These are phyloP conservation scores for Citrus inodora DNA, from an alignment of 345 rosid species.

Conservation along the genomic window DNA sequence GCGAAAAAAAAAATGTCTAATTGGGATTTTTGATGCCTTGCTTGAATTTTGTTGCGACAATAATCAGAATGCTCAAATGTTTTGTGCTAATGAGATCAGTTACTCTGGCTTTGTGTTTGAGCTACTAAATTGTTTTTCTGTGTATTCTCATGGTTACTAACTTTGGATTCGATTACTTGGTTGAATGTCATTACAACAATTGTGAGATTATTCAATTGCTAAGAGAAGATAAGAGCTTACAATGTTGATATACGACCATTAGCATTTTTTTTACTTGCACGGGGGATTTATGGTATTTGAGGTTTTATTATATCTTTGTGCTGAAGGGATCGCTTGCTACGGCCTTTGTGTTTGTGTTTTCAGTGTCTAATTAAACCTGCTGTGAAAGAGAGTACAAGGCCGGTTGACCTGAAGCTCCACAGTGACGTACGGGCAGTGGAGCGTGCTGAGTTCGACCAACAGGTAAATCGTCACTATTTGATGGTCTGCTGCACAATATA, in stretches of 20 bases:
- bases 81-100: neutral
- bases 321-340: neutral
- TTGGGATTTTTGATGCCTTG: neutral
- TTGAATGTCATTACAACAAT: neutral
- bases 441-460: slow-evolving; percentile 87
- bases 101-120: neutral
- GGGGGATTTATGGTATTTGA: neutral
- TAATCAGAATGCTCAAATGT: neutral
- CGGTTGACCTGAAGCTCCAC: slow-evolving; percentile 66
- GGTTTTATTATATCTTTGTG: neutral
- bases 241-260: too few species aligned
- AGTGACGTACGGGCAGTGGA: slow-evolving; percentile 78
- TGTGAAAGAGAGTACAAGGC: slow-evolving; percentile 70
- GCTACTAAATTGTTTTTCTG: neutral
- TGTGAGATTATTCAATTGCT: neutral
- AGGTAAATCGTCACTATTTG: slow-evolving; percentile 33
- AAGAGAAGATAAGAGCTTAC: neutral
- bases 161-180: neutral
- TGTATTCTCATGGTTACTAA: neutral
- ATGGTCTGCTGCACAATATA: neutral
- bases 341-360: slow-evolving; percentile 13
- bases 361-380: slow-evolving; percentile 69
- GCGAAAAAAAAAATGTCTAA: neutral
- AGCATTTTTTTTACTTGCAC: neutral
- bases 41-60: neutral